Base-by-base conservation (phyloP, 2,329 filamentous ascomycete genomes). In the Nemania sp. region DNA sequence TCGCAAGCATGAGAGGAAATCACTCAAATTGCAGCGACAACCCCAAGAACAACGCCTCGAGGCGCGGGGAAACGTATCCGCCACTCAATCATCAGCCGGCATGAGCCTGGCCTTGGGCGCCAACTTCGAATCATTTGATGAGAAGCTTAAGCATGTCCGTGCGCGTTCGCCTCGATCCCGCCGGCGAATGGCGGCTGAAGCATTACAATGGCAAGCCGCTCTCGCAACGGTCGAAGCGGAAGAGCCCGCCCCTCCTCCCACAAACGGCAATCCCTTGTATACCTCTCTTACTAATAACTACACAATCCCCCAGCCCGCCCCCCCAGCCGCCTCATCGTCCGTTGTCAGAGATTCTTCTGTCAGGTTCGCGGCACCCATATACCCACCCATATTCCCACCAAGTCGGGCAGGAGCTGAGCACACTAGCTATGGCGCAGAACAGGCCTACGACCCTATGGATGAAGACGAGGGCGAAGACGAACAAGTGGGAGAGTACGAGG, bases 211-310 rank as follows among this genome's bases (percentile, higher is more conserved):
- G 71, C 66, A 72, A 45, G 69, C 69, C 20, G 71, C 69, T 5
- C 63, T 72, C n/a, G 66, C 65, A 56, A 73, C 70, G 1, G 57
- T 69, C 15, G 69, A 73, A 49, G 69, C 69, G 2, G 71, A 72
- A 50, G 59, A 54, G n/a, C 7, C 53, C 35, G 10, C 51, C 47
- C 13, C 40, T 45, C n/a, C 42, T 12, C 15, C 25, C 32, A 7
- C 7, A 29, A 29, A 29, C 25, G 25, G 3, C 25, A 29, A 29
- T 3, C 25, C 25, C 25, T 7, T 29, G 7, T 7, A 3, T 29
- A 7, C 25, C 7, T 29, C 29, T 56, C 49, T 42, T 1, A n/a
- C 40, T 9, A 42, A 47, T 29, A 17, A 25, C 18, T 42, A 50
- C 13, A 25, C 54, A n/a, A 15, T 48, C 35, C 49, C 54, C n/a